These are phyloP conservation scores for Recurvomyces mirabilis DNA, from an alignment of 495 filamentous ascomycete species.

Conservation along the genomic window DNA sequence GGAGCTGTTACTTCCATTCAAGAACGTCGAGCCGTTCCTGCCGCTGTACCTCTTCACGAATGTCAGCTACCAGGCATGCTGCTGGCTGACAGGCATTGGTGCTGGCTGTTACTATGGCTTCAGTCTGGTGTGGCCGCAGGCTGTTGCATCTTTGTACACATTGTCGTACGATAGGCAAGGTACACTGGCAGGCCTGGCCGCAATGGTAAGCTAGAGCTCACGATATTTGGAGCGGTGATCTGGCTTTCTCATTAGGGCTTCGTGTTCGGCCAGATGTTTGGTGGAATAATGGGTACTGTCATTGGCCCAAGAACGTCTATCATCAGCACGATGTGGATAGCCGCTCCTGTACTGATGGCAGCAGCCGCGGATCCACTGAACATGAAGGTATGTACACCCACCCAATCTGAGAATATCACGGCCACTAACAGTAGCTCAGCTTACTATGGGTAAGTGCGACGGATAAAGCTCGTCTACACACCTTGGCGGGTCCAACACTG, in stretches of 20 bases:
- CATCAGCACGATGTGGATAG: not conserved
- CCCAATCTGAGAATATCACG: too few relatives aligned
- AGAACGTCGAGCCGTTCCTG: constrained; percentile 27
- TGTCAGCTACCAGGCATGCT: constrained; percentile 31
- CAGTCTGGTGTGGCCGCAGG: constrained; percentile 31
- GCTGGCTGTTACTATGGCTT: constrained; percentile 27
- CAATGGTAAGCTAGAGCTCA: not conserved
- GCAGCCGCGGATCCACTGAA: not conserved
- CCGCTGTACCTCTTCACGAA: constrained; percentile 39
- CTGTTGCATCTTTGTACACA: constrained; percentile 21
- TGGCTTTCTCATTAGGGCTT: too few relatives aligned
- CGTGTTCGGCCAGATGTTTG: not conserved
- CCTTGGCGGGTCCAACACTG: too few relatives aligned
- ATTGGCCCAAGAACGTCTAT: not conserved
- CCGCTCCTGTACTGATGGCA: not conserved
- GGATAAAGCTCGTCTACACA: too few relatives aligned
- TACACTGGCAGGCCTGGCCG: not conserved
- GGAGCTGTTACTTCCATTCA: not conserved
- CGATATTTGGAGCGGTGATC: too few relatives aligned
- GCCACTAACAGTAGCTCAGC: too few relatives aligned
- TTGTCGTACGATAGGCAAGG: constrained; percentile 2
- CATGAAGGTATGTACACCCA: too few relatives aligned
- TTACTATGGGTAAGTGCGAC: too few relatives aligned
- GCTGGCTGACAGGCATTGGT: constrained; percentile 31
- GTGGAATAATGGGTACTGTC: not conserved